Base-by-base conservation (phyloP, 176 grass and related monocot species). In the Bromus sterilis region DNA sequence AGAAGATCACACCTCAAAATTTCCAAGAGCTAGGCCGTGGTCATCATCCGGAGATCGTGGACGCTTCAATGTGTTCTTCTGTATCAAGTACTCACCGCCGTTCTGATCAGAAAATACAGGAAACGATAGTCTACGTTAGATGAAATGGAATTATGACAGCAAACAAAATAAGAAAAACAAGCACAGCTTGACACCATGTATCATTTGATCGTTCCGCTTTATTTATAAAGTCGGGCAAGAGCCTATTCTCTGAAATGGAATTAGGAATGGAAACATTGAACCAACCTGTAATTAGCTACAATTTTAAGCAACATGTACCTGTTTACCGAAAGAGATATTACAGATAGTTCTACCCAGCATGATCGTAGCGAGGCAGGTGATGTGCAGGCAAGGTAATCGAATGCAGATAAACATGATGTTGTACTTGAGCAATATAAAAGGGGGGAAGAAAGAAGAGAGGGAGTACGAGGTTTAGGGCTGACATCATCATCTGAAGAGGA, bases 401-500 rank as follows among this genome's bases (percentile, higher is more conserved):
- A 46, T 8, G 20, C 25, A 64, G 32, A 28, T 63, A 30, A 24
- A 40, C 1, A 69, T 1, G 55, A 21, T 36, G 76, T 36, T 81
- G 11, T 73, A 37, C 21, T 77, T 32, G 30, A 68, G 64, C 66
- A 75, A 7, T 14, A 44, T 31, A 76, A 61, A 78, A 14, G 3
- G 43, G 18, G 36, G 8, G 57, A 42, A 42, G 44, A 57, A 62
- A 43, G 24, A 74, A 35, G 9, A 49, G 35, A 11, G 42, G 62
- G 28, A 40, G 32, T 77, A 72, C 14, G 59, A 86, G 83, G 73
- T 82, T 77, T 86, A 86, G 91, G 86, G 82, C 89, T 97, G 40
- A 97, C 94, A 87, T 97, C 94, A 78, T 97, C 94, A 71, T 93
- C 91, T 5, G 87, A 89, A 37, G 94, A 97, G 40, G 93, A 94